Base-by-base conservation (phyloP, 2,329 filamentous ascomycete species). In the Myriosclerotinia curreyana region DNA sequence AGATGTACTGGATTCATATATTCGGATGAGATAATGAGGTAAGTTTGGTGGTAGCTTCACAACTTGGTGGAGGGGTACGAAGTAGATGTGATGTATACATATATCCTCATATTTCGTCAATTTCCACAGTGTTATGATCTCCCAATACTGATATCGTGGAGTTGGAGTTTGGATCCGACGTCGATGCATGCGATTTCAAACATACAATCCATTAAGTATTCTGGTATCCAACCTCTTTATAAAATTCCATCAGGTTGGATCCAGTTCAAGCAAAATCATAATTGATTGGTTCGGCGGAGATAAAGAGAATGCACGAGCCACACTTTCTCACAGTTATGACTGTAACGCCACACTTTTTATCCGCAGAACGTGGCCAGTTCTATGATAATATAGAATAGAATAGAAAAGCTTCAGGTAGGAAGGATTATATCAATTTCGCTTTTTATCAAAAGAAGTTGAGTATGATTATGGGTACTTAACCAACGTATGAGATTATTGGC, bases 351-450 rank as follows among this genome's bases (percentile, higher is more conserved):
- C 54, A 58, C 28, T 40, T 58, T 40, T 58, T 58, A 46, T 62
- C 49, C 34, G 38, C 60, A 46, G 51, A 58, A 56, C 58, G 51
- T 62, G 60, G 53, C 60, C 60, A 62, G 60, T 62, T 62, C 42
- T 55, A 48, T 20, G 25, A 31, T 49, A n/a, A 5, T 34, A 55
- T 54, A 31, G n/a, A n/a, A 54, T 38, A 3, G 49, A 62, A 54
- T n/a, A 54, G 12, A 22, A 38, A 15, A 44, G 55, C 36, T 55
- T 34, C 40, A 55, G 14, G 22, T n/a, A 58, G 28, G 28, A 31
- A 31, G 28, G 28, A 31, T 34, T 28, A 46, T 9, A 22, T 9
- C 54, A 22, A 12, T 46, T 36, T 48, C 11, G 9, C 20, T 34
- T 4, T 48, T 58, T 31, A 36, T 8, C 9, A 58, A 31, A 36